These are phyloP conservation scores for Blastocrithidia nonstop DNA, from an alignment of 208 protist species.

Conservation along the genomic window DNA sequence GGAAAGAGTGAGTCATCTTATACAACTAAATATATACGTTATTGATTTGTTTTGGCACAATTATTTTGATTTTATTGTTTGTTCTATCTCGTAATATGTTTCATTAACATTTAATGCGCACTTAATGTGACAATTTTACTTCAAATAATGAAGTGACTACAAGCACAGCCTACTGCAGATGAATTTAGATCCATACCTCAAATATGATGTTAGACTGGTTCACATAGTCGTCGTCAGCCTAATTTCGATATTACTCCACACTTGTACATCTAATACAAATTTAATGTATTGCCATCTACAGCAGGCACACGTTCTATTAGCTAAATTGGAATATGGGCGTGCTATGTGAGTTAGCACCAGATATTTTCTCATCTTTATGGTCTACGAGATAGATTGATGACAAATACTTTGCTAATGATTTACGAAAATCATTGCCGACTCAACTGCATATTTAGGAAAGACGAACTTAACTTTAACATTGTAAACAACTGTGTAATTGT, in stretches of 20 bases:
- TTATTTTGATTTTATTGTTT: no score
- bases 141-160: slow-evolving; percentile 65
- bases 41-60: no score
- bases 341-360: slow-evolving; percentile 13
- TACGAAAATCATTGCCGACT: background rate
- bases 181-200: slow-evolving; percentile 80
- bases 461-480: no score
- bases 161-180: slow-evolving; percentile 63
- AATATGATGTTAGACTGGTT: slow-evolving; percentile 18
- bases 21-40: slow-evolving; percentile 13
- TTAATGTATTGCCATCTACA: slow-evolving; percentile 23
- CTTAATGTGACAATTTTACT: slow-evolving; percentile 26
- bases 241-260: slow-evolving; percentile 45
- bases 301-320: slow-evolving; percentile 25
- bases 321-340: slow-evolving; percentile 11
- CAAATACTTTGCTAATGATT: slow-evolving; percentile 11
- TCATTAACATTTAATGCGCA: no score
- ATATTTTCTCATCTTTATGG: slow-evolving; percentile 39
- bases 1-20: slow-evolving; percentile 48
- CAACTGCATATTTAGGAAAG: background rate
- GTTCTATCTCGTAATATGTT: no score
- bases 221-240: slow-evolving; percentile 23
- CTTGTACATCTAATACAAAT: slow-evolving; percentile 10
- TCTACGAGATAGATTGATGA: slow-evolving; percentile 64
- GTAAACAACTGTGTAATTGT: no score